Conservation (phyloP, 129 eudicot species). For the Chrysanthemum lavandulifolium region DNA sequence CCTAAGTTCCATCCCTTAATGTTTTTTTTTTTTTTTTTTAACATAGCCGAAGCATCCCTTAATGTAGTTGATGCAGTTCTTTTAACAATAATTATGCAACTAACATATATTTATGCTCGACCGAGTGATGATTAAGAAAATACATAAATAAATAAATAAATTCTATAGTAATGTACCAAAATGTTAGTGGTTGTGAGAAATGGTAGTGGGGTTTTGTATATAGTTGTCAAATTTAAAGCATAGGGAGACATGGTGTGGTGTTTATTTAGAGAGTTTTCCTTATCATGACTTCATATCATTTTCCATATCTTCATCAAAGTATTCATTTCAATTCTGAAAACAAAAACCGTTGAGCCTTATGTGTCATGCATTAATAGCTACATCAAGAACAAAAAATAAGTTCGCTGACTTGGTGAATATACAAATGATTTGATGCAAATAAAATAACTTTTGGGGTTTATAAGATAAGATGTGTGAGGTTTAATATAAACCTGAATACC, state of each 20-base stretch:
- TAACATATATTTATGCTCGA: not conserved
- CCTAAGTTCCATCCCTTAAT: too few species aligned
- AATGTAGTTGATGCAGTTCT: not conserved
- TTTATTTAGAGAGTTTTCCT: slow-evolving; percentile 31
- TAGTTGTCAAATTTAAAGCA: slow-evolving; percentile 38
- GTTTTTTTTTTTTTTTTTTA: not conserved
- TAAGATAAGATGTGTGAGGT: too few species aligned
- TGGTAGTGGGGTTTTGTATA: slow-evolving; percentile 27
- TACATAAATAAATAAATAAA: not conserved
- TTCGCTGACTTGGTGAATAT: not conserved
- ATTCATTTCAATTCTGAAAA: slow-evolving; percentile 27
- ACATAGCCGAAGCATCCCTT: too few species aligned
- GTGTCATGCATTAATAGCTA: slow-evolving; percentile 26
- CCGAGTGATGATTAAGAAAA: not conserved
- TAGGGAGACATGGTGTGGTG: slow-evolving; percentile 28
- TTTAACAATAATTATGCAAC: not conserved
- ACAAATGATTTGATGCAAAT: not conserved
- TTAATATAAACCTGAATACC: too few species aligned
- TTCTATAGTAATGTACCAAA: not conserved
- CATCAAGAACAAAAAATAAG: not conserved
- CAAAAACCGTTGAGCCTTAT: slow-evolving; percentile 22
- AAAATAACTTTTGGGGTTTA: too few species aligned
- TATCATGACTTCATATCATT: slow-evolving; percentile 30
- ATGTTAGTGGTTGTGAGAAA: slow-evolving; percentile 25
- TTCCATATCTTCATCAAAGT: slow-evolving; percentile 26